Conservation (phyloP, 2,329 filamentous ascomycete genomes). For the Rutstroemia sydowiana region DNA sequence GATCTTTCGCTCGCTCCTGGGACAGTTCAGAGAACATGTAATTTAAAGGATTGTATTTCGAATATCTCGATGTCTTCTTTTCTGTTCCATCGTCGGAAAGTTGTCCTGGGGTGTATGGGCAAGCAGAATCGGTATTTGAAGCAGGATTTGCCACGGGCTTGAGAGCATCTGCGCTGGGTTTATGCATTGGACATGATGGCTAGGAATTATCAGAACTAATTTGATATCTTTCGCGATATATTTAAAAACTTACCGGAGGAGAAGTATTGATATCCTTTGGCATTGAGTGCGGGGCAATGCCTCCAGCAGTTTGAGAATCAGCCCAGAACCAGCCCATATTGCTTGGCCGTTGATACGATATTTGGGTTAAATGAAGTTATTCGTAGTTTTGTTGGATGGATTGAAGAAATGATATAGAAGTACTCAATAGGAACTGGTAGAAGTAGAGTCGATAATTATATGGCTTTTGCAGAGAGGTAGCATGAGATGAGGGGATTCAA, state of each 20-base stretch:
- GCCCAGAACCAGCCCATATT: constrained; percentile 31
- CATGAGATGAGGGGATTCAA: neutral
- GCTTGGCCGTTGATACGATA: neutral
- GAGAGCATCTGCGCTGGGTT: constrained; percentile 31
- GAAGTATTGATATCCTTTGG: constrained; percentile 15
- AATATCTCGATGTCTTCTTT: constrained; percentile 43
- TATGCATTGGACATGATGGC: constrained; percentile 66
- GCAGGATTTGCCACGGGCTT: constrained; percentile 22
- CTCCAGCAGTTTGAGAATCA: constrained; percentile 18
- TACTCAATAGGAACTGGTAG: neutral
- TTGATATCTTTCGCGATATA: neutral
- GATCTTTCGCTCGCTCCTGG: constrained; percentile 67
- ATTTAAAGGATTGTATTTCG: constrained; percentile 74
- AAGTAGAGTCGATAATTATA: too few species aligned
- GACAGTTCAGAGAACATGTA: constrained; percentile 91
- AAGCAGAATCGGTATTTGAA: constrained; percentile 27
- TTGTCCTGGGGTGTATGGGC: constrained; percentile 29
- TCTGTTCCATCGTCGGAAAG: constrained; percentile 14
- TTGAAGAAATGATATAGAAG: neutral
- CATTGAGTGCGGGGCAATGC: constrained; percentile 20
- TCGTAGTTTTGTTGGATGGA: neutral
- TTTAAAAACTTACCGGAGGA: constrained; percentile 23
- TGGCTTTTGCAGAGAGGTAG: neutral
- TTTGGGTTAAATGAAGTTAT: neutral
- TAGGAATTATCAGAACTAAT: constrained; percentile 26